These are phyloP conservation scores for Fennellomyces sp. DNA, from an alignment of 371 early-diverging fungal genomes.

Conservation along the genomic window DNA sequence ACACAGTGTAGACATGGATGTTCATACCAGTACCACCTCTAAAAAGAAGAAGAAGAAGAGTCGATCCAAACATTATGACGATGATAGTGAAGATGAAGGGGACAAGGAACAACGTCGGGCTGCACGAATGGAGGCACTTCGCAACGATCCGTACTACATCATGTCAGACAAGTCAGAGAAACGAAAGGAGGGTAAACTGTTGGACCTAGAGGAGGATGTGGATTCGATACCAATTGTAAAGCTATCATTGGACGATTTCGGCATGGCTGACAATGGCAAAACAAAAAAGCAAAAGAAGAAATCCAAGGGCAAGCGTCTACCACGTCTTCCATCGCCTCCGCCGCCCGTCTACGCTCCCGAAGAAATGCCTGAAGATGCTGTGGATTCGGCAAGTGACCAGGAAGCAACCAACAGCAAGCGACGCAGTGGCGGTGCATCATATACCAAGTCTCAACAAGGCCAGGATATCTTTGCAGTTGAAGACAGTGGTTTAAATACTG, in stretches of 20 bases:
- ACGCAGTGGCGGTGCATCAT: not conserved
- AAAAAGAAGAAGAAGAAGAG: constrained; percentile 41
- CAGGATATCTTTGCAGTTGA: constrained; percentile 46
- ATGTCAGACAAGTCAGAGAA: constrained; percentile 30
- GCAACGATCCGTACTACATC: constrained; percentile 81
- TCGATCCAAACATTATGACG: constrained; percentile 22
- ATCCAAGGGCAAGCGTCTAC: constrained; percentile 16
- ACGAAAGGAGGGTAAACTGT: constrained; percentile 9
- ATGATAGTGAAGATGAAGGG: constrained; percentile 19
- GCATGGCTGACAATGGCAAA: constrained; percentile 8
- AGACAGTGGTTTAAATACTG: constrained; percentile 46
- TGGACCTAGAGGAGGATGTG: constrained; percentile 63
- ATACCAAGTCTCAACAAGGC: constrained; percentile 26
- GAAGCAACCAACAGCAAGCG: constrained; percentile 16
- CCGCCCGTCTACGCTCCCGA: constrained; percentile 64
- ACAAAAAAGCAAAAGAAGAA: constrained; percentile 30
- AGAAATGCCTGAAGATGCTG: constrained; percentile 72
- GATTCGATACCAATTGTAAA: constrained; percentile 85
- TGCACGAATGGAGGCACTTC: constrained; percentile 62
- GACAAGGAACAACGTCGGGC: constrained; percentile 49
- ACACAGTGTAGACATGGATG: constrained; percentile 28
- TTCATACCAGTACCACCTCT: constrained; percentile 17
- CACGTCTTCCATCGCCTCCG: constrained; percentile 36
- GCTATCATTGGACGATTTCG: constrained; percentile 65
- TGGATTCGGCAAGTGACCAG: constrained; percentile 51